phyloP scores from a whole-genome alignment of 768 basidiomycete genomes.

The Boletellus sp. region DNA sequence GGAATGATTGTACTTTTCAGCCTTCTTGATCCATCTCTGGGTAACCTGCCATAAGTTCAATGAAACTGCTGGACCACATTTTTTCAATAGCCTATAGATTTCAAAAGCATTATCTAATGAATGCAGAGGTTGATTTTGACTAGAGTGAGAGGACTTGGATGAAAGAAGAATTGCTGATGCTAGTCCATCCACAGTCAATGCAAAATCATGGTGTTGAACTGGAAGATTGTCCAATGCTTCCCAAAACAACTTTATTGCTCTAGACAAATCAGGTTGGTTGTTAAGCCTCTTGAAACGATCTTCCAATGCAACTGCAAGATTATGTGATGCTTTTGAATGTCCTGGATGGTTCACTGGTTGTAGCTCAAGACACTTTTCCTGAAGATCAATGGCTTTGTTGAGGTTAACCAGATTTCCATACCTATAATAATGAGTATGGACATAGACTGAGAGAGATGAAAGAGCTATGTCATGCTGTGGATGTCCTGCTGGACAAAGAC shows the following conservation, averaged over 20 bases:
- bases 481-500: not conserved
- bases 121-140: not conserved
- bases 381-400: not conserved
- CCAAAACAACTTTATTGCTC: not conserved
- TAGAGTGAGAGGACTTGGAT: not conserved
- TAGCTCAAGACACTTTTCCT: not conserved
- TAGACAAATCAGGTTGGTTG: not conserved
- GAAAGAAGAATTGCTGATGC: not conserved
- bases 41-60: not conserved
- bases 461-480: not conserved
- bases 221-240: not conserved
- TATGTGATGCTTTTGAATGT: not conserved
- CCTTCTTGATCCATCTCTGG: not conserved
- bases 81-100: not conserved
- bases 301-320: not conserved
- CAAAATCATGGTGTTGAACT: not conserved
- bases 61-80: not conserved
- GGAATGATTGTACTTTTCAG: not conserved
- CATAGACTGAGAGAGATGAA: not conserved
- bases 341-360: not conserved
- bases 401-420: not conserved
- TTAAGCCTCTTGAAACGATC: not conserved
- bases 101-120: not conserved
- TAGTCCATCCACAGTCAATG: not conserved
- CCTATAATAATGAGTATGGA: not conserved